Evolutionary conservation across 768 basidiomycete species (phyloP).

Genomic region (Kwoniella newhampshirensis): DNA sequence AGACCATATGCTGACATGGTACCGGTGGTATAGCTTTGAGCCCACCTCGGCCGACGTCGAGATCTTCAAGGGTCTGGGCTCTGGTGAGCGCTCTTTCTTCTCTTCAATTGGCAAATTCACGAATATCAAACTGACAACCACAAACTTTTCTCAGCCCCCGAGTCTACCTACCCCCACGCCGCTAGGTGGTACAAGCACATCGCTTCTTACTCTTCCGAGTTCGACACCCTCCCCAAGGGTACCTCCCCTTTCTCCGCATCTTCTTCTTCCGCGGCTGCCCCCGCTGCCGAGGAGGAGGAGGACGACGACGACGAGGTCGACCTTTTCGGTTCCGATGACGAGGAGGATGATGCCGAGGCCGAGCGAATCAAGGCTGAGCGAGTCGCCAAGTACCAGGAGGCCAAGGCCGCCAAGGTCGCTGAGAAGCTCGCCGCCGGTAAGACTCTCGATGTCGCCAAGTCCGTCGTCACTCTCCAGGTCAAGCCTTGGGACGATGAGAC

Average conservation of each 20-base stretch:
- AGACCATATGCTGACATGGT: background rate
- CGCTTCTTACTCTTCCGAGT: conserved; percentile 76
- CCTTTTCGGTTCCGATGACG: conserved; percentile 77
- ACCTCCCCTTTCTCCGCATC: conserved; percentile 55
- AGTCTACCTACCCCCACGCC: conserved; percentile 69
- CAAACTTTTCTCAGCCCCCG: conserved; percentile 58
- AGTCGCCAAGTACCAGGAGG: conserved; percentile 85
- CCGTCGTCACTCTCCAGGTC: conserved; percentile 94
- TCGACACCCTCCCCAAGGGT: conserved; percentile 65
- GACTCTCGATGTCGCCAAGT: conserved; percentile 61
- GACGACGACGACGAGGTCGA: conserved; percentile 74
- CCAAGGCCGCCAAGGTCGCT: conserved; percentile 82
- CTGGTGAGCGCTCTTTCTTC: conserved; percentile 21
- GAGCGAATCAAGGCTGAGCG: conserved; percentile 87
- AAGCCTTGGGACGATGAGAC: conserved; percentile 99
- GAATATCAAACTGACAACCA: background rate
- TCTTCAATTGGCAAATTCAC: background rate
- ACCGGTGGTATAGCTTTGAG: conserved; percentile 30
- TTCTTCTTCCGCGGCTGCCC: conserved; percentile 57
- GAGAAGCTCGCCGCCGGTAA: conserved; percentile 67
- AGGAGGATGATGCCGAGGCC: conserved; percentile 79
- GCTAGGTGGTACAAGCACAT: conserved; percentile 94
- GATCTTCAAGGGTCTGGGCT: conserved; percentile 35
- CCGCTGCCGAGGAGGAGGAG: conserved; percentile 53
- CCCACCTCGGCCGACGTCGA: conserved; percentile 50